Evolutionary conservation across 73 alveolate species (phyloP), one percentile per base, ranked within the genome.

Genomic region (Paramecium octaurelia): DNA sequence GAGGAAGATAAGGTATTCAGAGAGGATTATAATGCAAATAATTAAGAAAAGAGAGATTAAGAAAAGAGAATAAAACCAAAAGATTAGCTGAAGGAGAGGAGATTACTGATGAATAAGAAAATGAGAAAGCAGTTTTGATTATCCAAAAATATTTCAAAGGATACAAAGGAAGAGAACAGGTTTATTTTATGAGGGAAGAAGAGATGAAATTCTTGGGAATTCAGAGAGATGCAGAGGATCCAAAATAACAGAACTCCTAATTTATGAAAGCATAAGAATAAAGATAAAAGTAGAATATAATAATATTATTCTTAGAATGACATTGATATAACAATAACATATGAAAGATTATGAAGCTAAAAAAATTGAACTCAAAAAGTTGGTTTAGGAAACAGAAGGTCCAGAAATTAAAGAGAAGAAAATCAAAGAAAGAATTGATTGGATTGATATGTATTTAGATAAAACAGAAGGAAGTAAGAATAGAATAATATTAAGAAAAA

Each of bases 1-100:
- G 99, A 86, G 99, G 99, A 16, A 94, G 99, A n/a, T 95, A 94
- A 80, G 98, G 98, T 21, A 92, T 97, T 18, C 64, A 86, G 35
- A 94, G 99, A 93, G 93, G 92, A 46, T 60, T 88, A 71, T 95
- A 60, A 12, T 92, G 92, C 21, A 86, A 84, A 38, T 92, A 95
- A 36, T 36, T 50, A 34, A 92, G 76, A 31, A 93, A 93, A 70
- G 92, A 95, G 36, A 44, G 64, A 86, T 87, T 75, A 34, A 86
- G 92, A 40, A 88, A 95, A 46, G 77, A 43, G 58, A 97, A 95
- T 73, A 86, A 76, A 60, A 92, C 86, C 48, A 88, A 89, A 59
- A 92, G 95, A 75, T 84, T 95, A 23, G 92, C 93, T 18, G 97
- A 92, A 80, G 98, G 98, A 18, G 95, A 92, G 46, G 96, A 95